phyloP scores from a whole-genome alignment of 768 basidiomycete genomes.

The Lentinula raphanica region DNA sequence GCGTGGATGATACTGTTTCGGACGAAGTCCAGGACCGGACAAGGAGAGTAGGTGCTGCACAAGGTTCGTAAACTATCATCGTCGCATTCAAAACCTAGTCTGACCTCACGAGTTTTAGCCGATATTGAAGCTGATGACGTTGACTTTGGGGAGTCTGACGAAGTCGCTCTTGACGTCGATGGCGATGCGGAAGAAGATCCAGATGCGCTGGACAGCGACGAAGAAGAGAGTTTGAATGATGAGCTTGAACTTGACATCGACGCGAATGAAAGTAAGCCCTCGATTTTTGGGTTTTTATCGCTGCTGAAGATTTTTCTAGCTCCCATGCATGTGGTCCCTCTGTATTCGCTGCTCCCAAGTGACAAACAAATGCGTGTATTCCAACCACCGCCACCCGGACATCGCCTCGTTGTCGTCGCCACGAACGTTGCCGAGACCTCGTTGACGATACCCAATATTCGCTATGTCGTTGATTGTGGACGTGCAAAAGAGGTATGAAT shows the following conservation, averaged over 20 bases:
- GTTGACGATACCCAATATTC: constrained; percentile 92
- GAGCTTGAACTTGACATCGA: constrained; percentile 58
- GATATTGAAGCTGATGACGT: constrained; percentile 58
- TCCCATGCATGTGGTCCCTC: constrained; percentile 90
- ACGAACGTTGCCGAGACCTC: constrained; percentile 98
- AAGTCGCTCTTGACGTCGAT: constrained; percentile 67
- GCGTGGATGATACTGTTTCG: constrained; percentile 9
- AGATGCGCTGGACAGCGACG: constrained; percentile 73
- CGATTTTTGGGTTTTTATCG: constrained; percentile 1
- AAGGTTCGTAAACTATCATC: constrained; percentile 33
- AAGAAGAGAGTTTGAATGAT: constrained; percentile 48
- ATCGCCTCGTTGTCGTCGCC: constrained; percentile 87
- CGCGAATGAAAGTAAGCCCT: constrained; percentile 56
- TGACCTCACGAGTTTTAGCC: too few relatives aligned
- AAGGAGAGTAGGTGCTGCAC: constrained; percentile 33
- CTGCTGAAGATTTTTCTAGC: constrained; percentile 12
- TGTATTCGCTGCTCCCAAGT: constrained; percentile 88
- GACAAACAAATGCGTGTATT: constrained; percentile 97
- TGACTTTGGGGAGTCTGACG: constrained; percentile 51
- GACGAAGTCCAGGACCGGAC: constrained; percentile 10
- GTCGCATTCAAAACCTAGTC: not conserved
- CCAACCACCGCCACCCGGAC: constrained; percentile 69
- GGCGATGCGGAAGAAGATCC: constrained; percentile 58
- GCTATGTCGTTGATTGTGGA: constrained; percentile 96
- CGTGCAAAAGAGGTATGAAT: constrained; percentile 83